Evolutionary conservation across 768 basidiomycete species (phyloP), one percentile per base, ranked within the genome.

Genomic region (Tephrocybe rancida): DNA sequence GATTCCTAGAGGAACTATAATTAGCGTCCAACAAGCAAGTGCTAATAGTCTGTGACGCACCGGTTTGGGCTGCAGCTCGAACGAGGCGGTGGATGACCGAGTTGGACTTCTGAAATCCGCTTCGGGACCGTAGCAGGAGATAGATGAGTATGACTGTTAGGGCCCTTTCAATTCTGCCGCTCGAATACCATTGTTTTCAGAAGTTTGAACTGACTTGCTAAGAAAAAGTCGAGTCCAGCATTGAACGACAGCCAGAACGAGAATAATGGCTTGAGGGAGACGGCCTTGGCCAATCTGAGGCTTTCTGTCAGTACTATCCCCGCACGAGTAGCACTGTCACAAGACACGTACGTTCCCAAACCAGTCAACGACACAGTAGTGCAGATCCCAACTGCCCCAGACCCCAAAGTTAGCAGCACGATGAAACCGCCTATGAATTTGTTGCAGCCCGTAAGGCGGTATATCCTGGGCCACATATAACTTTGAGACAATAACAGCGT

Each of bases 221-320:
- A 25, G 14, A 29, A 44, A 29, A 27, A 39, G 27, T 43, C 37
- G 18, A 50, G 19, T 27, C 18, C 25, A 30, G 10, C 24, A n/a
- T 41, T 38, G 10, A 50, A 29, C 9, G 37, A n/a, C 10, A 50
- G 19, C 37, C 49, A 50, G n/a, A 50, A 13, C n/a, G 49, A 42
- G 3, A 39, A 38, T 11, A 30, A 43, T 11, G 2, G 11, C 42
- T 26, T 50, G 14, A 41, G 13, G 2, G 27, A 19, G 3, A 26
- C n/a, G 2, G 19, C 43, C 26, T 25, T 44, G 9, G 43, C 9
- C 14, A 44, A 3, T 5, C 43, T n/a, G n/a, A n/a, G n/a, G n/a
- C n/a, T 42, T 11, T n/a, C 4, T 6, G 18, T 2, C n/a, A 42
- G 41, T 19, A n/a, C n/a, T n/a, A n/a, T n/a, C n/a, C n/a, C n/a